A percentile compares a stretch with the other conserved stretches of the same genome.
These are phyloP conservation scores for Corylus avellana DNA, from an alignment of 306 rosid genomes.

Conservation along the genomic window DNA sequence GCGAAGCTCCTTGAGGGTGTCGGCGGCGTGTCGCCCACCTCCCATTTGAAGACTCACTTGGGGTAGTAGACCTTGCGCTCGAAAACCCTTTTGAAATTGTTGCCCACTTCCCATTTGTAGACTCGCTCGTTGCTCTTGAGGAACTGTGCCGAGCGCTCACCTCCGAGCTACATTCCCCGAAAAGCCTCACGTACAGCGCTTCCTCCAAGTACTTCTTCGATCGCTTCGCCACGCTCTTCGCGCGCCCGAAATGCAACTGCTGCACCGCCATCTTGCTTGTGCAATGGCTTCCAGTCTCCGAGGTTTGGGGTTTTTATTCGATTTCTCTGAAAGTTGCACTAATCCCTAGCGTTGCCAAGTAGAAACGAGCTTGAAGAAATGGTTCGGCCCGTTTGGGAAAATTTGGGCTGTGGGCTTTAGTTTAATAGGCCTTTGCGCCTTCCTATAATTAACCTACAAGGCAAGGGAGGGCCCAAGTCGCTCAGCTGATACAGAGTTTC, in stretches of 20 bases:
- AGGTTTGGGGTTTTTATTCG: constrained; percentile 3
- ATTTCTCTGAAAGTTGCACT: not conserved
- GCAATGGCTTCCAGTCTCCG: constrained; percentile 2
- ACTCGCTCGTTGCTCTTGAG: constrained; percentile 69
- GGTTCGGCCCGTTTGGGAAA: not conserved
- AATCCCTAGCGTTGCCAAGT: constrained; percentile 34
- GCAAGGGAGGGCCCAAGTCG: too few species aligned
- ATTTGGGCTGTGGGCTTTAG: not conserved
- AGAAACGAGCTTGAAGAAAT: not conserved
- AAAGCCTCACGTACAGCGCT: constrained; percentile 67
- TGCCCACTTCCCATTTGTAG: constrained; percentile 95
- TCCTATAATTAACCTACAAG: too few species aligned
- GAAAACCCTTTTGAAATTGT: constrained; percentile 83
- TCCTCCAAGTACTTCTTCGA: constrained; percentile 74
- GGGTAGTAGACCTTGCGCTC: constrained; percentile 65
- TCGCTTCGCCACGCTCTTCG: constrained; percentile 64
- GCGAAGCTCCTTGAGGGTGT: constrained; percentile 82
- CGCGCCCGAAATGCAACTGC: constrained; percentile 48
- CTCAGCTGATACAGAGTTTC: too few species aligned
- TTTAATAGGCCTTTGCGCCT: not conserved
- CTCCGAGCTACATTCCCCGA: constrained; percentile 74
- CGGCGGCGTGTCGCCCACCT: constrained; percentile 52
- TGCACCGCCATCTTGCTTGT: constrained; percentile 54
- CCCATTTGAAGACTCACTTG: constrained; percentile 93
- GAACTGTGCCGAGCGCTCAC: constrained; percentile 59